A percentile compares a stretch with the other conserved stretches of the same genome.
These are phyloP conservation scores for Arthrobotrys megalospora DNA, from an alignment of 2,329 filamentous ascomycete species.

Conservation along the genomic window DNA sequence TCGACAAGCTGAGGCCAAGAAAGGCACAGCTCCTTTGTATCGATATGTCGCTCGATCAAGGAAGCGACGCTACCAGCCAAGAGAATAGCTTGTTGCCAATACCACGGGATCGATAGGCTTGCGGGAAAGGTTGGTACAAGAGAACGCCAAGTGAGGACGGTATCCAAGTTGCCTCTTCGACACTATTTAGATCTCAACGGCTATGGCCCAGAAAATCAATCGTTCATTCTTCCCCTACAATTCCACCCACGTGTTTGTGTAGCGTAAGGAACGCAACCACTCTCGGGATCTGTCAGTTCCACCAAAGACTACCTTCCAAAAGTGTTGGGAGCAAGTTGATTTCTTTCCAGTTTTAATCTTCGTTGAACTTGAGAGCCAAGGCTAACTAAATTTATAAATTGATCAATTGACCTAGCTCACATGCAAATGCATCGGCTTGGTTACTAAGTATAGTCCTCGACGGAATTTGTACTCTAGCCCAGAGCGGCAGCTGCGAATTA, in stretches of 20 bases:
- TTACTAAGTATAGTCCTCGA: background rate
- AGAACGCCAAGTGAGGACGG: background rate
- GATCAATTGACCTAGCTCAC: background rate
- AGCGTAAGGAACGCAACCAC: background rate
- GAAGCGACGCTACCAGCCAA: slow-evolving; percentile 1
- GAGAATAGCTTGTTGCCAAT: slow-evolving; percentile 20
- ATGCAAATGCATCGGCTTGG: background rate
- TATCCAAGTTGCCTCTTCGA: background rate
- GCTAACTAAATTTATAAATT: too few species aligned
- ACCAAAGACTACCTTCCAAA: background rate
- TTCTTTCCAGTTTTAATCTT: too few species aligned
- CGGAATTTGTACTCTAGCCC: background rate
- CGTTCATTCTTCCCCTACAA: background rate
- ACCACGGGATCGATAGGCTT: background rate
- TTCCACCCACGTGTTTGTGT: slow-evolving; percentile 1
- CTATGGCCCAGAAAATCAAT: background rate
- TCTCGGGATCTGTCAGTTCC: background rate
- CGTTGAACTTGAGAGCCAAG: background rate
- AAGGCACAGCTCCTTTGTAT: background rate
- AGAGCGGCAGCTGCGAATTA: background rate
- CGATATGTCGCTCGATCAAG: slow-evolving; percentile 9
- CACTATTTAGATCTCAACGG: background rate
- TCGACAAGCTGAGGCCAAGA: slow-evolving; percentile 18
- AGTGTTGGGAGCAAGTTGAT: background rate
- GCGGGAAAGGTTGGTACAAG: background rate